phyloP scores from a whole-genome alignment of 129 eudicot species.

The Sambucus nigra region DNA sequence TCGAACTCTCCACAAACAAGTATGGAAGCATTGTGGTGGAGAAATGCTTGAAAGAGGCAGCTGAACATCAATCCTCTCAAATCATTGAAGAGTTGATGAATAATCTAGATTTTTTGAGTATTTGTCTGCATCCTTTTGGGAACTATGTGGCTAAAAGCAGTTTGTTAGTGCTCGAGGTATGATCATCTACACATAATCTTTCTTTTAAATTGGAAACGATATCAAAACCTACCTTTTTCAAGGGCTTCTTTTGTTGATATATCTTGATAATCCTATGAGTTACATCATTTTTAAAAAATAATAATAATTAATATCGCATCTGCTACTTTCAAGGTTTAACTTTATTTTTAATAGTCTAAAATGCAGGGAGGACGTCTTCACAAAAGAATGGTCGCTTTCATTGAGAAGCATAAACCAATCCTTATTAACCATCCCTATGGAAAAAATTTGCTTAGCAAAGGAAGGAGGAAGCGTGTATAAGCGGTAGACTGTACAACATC shows the following conservation, averaged over 20 bases:
- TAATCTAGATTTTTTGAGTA: conserved; percentile 28
- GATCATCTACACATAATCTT: not conserved
- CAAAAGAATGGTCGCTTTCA: conserved; percentile 15
- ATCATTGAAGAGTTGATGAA: conserved; percentile 44
- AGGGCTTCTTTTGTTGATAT: too few relatives aligned
- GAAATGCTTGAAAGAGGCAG: conserved; percentile 37
- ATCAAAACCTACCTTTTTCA: too few relatives aligned
- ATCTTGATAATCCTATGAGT: too few relatives aligned
- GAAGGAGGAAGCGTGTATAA: conserved; percentile 4
- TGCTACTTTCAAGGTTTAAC: too few relatives aligned
- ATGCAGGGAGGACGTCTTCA: conserved; percentile 38
- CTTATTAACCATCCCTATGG: conserved; percentile 73
- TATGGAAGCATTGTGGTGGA: conserved; percentile 80
- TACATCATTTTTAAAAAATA: too few relatives aligned
- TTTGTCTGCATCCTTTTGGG: conserved; percentile 56
- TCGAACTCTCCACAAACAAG: conserved; percentile 46
- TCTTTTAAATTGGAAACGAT: too few relatives aligned
- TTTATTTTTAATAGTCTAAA: not conserved
- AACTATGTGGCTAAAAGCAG: conserved; percentile 73
- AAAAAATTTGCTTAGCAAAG: conserved; percentile 40
- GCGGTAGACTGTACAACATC: not conserved
- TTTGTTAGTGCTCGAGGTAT: conserved; percentile 31
- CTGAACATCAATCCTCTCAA: conserved; percentile 14
- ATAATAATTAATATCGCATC: too few relatives aligned
- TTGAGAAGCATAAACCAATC: conserved; percentile 29